Conservation (phyloP, 139 green algal species). For the Chlamydomonas incerta region DNA sequence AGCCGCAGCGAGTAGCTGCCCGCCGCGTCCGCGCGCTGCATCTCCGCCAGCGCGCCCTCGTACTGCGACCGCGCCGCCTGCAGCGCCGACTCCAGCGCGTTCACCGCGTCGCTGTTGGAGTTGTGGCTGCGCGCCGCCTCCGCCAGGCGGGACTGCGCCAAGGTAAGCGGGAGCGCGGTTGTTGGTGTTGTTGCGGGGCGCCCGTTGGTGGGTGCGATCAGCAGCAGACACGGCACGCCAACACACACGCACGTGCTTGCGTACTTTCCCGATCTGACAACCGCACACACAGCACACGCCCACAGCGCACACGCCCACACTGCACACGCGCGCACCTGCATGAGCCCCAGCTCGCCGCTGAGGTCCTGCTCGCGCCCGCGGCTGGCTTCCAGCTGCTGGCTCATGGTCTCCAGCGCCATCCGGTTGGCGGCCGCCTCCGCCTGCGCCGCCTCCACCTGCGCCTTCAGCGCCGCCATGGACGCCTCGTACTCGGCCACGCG, state of each 20-base stretch:
- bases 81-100: conserved; percentile 17
- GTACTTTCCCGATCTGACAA: too few relatives aligned
- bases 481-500: conserved; percentile 15
- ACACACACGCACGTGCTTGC: too few relatives aligned
- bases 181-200: too few relatives aligned
- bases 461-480: conserved; percentile 11
- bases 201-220: too few relatives aligned
- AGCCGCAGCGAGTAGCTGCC: conserved; percentile 25
- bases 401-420: neutral
- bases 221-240: too few relatives aligned
- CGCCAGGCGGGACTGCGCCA: conserved; percentile 9
- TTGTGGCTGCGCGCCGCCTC: conserved; percentile 19
- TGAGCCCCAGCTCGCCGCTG: conserved; percentile 1
- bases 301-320: neutral
- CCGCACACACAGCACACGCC: neutral
- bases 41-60: neutral
- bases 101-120: conserved; percentile 17
- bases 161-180: too few relatives aligned
- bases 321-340: conserved; percentile 18
- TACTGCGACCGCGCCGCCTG: conserved; percentile 31
- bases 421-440: conserved; percentile 6
- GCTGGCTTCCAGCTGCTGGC: conserved; percentile 22
- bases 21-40: conserved; percentile 32
- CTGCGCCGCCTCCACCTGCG: conserved; percentile 18
- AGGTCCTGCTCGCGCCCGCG: conserved; percentile 16